Conservation (phyloP, 768 basidiomycete genomes). For the Coprinellus micaceus region DNA sequence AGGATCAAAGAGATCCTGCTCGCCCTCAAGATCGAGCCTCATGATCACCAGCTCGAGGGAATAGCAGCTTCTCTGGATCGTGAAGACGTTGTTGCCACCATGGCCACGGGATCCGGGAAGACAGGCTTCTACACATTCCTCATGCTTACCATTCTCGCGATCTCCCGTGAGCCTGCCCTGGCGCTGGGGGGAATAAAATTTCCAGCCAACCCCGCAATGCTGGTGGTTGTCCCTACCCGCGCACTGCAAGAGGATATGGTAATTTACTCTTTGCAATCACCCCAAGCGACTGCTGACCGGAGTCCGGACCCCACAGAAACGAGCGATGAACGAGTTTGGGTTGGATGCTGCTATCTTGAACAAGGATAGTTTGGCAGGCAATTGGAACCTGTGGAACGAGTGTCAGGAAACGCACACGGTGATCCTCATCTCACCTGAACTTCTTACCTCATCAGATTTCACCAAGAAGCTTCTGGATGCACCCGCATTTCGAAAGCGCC, state of each 20-base stretch:
- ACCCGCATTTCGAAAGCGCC: constrained; percentile 15
- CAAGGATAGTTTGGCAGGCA: constrained; percentile 11
- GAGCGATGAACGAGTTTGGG: constrained; percentile 9
- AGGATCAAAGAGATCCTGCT: no score
- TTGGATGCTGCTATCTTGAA: constrained; percentile 21
- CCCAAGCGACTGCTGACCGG: constrained; percentile 1
- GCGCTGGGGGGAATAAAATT: constrained; percentile 6
- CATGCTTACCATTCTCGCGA: constrained; percentile 3
- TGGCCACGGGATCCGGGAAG: constrained; percentile 8
- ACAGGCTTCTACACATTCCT: constrained; percentile 3
- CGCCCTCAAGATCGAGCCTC: constrained; percentile 10
- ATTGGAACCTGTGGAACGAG: constrained; percentile 15
- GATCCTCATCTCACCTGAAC: constrained; percentile 22
- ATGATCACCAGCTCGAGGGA: constrained; percentile 19
- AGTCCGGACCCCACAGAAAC: not conserved
- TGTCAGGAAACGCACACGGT: constrained; percentile 14
- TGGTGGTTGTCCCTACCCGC: constrained; percentile 22
- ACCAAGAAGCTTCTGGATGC: constrained; percentile 12
- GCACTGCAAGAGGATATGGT: constrained; percentile 24
- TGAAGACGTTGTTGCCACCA: not conserved
- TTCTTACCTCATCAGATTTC: constrained; percentile 19
- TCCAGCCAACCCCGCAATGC: constrained; percentile 15
- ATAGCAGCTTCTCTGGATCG: constrained; percentile 7
- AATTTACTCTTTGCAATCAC: not conserved
- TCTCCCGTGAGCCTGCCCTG: constrained; percentile 9